Base-by-base conservation (phyloP, 2,329 filamentous ascomycete genomes). In the Monosporascus ibericus region DNA sequence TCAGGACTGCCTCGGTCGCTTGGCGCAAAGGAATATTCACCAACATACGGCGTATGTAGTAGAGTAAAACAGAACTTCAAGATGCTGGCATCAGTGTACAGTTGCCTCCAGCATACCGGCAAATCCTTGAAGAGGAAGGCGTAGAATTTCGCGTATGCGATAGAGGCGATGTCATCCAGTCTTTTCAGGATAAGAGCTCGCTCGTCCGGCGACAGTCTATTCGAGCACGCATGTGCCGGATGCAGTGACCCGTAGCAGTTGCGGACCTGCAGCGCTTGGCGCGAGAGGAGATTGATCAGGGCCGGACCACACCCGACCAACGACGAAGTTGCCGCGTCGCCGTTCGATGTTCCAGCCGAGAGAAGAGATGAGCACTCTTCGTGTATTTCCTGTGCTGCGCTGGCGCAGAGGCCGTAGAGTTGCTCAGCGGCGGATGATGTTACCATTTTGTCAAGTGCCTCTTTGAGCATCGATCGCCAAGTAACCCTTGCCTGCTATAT, bases 11-110 rank as follows among this genome's bases (percentile, higher is more conserved):
- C 39, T 55, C 48, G 27, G 61, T 59, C 6, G 58, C 58, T 54
- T 11, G 44, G 47, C 3, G 30, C 48, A 8, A 39, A 47, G 4
- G 42, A n/a, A 58, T 51, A 4, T 47, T 51, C 3, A 39, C 47
- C 34, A 48, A 55, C 27, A 47, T 61, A 51, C 20, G 58, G 36
- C 14, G 56, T 49, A 52, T 53, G 60, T 20, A 70, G 52, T 9
- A 70, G 46, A 7, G 68, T 58, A 20, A 70, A 56, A 50, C 74
- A 72, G 22, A 84, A 85, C 58, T 80, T 80, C 62, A 88, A 75
- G 11, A 92, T 76, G 51, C 81, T 80, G 1, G 85, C 82, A 51
- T 91, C 86, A 1, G 85, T 85, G 64, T 88, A 91, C 5, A 92
- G 69, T 57, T 83, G 75, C 24, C 85, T 75, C 89, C 88, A 94